Conservation (phyloP, 331 rosid genomes). For the Rosa hybrid region DNA sequence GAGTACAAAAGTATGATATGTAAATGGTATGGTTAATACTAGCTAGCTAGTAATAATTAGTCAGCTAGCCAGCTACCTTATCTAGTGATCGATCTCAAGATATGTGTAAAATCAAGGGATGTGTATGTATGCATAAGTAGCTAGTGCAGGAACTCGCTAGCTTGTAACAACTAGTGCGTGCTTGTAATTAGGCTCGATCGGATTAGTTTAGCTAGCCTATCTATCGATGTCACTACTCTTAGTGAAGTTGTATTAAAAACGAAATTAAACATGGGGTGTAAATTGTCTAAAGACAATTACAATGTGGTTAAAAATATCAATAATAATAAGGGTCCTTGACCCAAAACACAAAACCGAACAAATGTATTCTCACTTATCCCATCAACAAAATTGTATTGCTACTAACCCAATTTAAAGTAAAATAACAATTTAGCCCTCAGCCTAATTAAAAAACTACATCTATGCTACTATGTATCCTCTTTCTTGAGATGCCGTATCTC, state of each 20-base stretch:
- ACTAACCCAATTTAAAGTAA: too few species aligned
- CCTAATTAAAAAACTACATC: too few species aligned
- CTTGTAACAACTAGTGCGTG: neutral
- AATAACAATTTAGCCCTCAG: too few species aligned
- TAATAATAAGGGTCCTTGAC: too few species aligned
- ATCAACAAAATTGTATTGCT: too few species aligned
- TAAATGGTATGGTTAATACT: neutral
- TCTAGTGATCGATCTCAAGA: neutral
- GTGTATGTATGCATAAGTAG: neutral
- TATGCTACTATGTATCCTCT: too few species aligned
- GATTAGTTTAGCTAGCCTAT: neutral
- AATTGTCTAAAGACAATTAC: neutral
- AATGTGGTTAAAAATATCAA: too few species aligned
- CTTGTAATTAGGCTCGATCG: neutral
- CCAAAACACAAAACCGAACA: too few species aligned
- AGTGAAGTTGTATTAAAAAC: neutral
- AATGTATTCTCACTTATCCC: too few species aligned
- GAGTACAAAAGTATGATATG: neutral
- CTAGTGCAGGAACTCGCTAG: neutral
- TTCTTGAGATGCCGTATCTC: too few species aligned
- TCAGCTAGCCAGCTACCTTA: neutral
- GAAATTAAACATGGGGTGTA: neutral
- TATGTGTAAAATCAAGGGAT: neutral
- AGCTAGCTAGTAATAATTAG: conserved; percentile 17
- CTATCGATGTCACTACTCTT: neutral